Percentiles rank a stretch among this genome's conserved stretches.
Conservation (phyloP, 164 flowering plant genomes). For the Nymphaea thermarum region DNA sequence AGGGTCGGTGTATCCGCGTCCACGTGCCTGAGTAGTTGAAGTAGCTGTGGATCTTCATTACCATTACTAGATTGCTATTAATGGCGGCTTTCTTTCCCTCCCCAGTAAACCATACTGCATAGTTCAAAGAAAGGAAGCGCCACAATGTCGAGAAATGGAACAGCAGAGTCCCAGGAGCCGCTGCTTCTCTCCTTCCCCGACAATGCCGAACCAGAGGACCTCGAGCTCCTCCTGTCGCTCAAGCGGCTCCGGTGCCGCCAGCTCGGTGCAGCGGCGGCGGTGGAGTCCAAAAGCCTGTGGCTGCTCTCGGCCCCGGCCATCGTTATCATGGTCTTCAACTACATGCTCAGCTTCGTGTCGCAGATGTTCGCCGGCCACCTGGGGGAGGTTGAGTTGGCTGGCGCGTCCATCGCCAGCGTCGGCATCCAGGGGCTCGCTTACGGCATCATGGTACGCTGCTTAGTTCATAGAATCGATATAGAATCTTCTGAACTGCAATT, state of each 20-base stretch:
- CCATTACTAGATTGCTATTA: too few species aligned
- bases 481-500: slow-evolving; percentile 54
- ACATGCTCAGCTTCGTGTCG: slow-evolving; percentile 53
- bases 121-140: slow-evolving; percentile 36
- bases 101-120: slow-evolving; percentile 13
- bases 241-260: slow-evolving; percentile 16
- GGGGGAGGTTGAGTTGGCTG: slow-evolving; percentile 60
- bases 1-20: too few species aligned
- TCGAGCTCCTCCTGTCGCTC: slow-evolving; percentile 36
- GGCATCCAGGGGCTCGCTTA: slow-evolving; percentile 85
- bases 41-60: slow-evolving; percentile 5
- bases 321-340: slow-evolving; percentile 39
- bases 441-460: slow-evolving; percentile 59
- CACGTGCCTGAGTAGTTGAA: slow-evolving; percentile 5
- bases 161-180: slow-evolving; percentile 11
- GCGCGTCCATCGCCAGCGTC: slow-evolving; percentile 57
- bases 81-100: slow-evolving; percentile 7
- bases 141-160: slow-evolving; percentile 42
- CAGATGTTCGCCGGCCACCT: slow-evolving; percentile 44
- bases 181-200: background rate
- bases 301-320: slow-evolving; percentile 40
- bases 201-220: slow-evolving; percentile 4
- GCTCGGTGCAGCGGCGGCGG: slow-evolving; percentile 29
- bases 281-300: slow-evolving; percentile 70
- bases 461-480: slow-evolving; percentile 40